These are phyloP conservation scores for Saitozyma podzolica DNA, from an alignment of 768 basidiomycete species.

Conservation along the genomic window DNA sequence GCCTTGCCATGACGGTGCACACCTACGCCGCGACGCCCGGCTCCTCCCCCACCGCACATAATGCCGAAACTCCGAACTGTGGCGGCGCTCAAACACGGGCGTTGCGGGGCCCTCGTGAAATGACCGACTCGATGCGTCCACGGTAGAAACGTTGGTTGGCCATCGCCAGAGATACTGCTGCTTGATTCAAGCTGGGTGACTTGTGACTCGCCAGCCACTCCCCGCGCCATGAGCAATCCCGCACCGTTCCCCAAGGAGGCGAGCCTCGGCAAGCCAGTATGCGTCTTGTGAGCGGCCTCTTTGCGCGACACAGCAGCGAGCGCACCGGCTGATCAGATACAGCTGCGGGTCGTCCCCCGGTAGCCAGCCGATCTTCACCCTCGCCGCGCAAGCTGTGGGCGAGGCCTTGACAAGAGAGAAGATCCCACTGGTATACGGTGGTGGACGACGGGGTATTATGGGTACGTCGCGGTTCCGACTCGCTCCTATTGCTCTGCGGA, in stretches of 20 bases:
- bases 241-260: slow-evolving; percentile 28
- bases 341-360: slow-evolving; percentile 75
- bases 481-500: not conserved
- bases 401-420: slow-evolving; percentile 64
- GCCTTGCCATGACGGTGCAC: no score
- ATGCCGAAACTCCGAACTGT: no score
- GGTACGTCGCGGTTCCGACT: slow-evolving; percentile 56
- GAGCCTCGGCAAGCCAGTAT: slow-evolving; percentile 37
- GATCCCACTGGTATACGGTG: slow-evolving; percentile 79
- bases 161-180: no score
- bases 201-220: no score
- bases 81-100: no score
- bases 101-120: no score
- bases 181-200: no score
- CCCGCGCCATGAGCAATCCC: no score
- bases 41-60: no score
- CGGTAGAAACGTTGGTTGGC: no score
- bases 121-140: no score
- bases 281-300: slow-evolving; percentile 44
- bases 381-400: slow-evolving; percentile 76
- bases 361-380: slow-evolving; percentile 61
- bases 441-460: slow-evolving; percentile 82
- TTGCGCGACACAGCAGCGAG: not conserved
- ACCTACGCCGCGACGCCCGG: no score
- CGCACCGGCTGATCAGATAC: not conserved